Evolutionary conservation across 1,284 basidiomycete species (phyloP), one percentile per base, ranked within the genome.

Genomic region (Golubevia pallescens): DNA sequence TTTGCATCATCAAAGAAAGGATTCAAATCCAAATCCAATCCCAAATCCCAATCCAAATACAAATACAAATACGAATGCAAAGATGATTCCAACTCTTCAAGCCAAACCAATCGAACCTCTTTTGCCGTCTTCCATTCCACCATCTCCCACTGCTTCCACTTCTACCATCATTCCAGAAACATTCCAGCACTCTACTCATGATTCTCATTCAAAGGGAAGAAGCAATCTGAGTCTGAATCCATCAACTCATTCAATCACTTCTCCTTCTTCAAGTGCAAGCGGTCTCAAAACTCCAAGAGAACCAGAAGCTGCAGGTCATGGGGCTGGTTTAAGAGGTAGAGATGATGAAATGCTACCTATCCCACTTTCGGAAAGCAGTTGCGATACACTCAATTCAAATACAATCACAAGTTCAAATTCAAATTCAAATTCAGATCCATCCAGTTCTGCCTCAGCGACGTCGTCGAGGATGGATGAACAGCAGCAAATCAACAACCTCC

Each of bases 191-290:
- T 48, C 42, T 13, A 48, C 42, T 10, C 16, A 10, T 13, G 16
- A 48, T 48, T 16, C 42, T 48, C 42, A 48, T 48, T 48, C 42
- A 10, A 48, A 48, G 16, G 10, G 42, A 13, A 48, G 42, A 32
- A 62, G 60, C 60, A 59, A 21, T 38, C 53, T 57, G 38, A 62
- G 60, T 60, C 59, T 59, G 23, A 20, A 1, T 52, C 20, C 57
- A 34, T 20, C 58, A 60, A 58, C 64, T 62, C 65, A 57, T 62
- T 61, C 65, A 53, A 69, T 72, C 67, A 66, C 67, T 65, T 66
- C 70, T 48, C 42, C 42, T 13, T 19, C 16, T 34, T 28, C 61
- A 16, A 24, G 28, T n/a, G 8, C 19, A n/a, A 52, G 61, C 13
- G 23, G 59, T n/a, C 21, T 64, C 60, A 34, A 62, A 53, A 48